Evolutionary conservation across 2,329 filamentous ascomycete species (phyloP), one percentile per base, ranked within the genome.

Genomic region (Karstenula rhodostoma): DNA sequence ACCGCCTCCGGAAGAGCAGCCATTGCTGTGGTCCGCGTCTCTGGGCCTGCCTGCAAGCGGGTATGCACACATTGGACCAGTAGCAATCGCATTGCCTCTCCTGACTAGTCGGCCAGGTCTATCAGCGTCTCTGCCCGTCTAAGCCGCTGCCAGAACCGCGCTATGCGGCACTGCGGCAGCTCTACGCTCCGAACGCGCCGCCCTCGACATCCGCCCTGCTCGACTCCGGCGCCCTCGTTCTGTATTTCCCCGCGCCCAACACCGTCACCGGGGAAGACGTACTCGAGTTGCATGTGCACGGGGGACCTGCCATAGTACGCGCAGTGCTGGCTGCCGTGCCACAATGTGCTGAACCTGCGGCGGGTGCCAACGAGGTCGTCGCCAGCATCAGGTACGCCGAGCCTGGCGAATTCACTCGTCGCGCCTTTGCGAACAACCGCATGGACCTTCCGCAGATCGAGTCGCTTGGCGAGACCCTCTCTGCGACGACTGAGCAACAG

Each of bases 201-300:
- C 69, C 79, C 0, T 76, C 77, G 2, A 77, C 76, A 4, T 77
- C 82, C 3, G 78, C 78, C 13, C 75, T 90, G 17, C 84, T 92
- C 25, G 95, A 99, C 73, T 87, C 93, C 0, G 87, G 89, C 53
- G 91, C 95, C 0, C 78, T 98, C 13, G 83, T 97, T 1, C 84
- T 98, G 29, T 92, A 90, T 79, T 97, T 98, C 67, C 91, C 92
- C 0, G 84, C 82, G 0, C 94, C 94, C 0, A 86, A 86, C 51
- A 96, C 93, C 0, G 93, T 92, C 9, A 99, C 95, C 0, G 95
- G 95, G 32, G 94, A 98, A 75, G 93, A 97, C 73, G 84, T 98
- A 1, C 85, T 99, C 1, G 95, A 99, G 76, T 79, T 99, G 5
- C 95, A 99, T 71, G 86, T 97, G n/a, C 95, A 99, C 72, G 95